These are phyloP conservation scores for Porcisia hertigi DNA, from an alignment of 208 protist genomes.

Conservation along the genomic window DNA sequence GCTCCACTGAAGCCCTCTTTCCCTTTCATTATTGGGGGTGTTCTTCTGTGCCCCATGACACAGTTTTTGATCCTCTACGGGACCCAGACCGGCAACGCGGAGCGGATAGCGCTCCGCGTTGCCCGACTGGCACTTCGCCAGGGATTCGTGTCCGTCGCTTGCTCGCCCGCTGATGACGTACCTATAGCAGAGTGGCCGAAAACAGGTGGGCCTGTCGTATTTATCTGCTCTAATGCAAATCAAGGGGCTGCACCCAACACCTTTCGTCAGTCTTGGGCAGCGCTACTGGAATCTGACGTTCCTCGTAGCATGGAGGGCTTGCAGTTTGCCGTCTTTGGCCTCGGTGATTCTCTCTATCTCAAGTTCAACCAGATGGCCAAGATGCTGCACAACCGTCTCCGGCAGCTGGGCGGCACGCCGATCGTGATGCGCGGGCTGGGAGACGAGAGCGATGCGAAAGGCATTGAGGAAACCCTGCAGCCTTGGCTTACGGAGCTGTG, in stretches of 20 bases:
- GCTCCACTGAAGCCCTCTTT: not conserved
- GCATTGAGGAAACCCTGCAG: conserved; percentile 66
- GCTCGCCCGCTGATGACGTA: conserved; percentile 68
- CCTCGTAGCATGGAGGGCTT: conserved; percentile 54
- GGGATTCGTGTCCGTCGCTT: conserved; percentile 45
- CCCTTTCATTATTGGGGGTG: not conserved
- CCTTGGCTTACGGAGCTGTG: conserved; percentile 77
- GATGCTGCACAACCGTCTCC: conserved; percentile 91
- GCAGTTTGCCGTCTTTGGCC: conserved; percentile 88
- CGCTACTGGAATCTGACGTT: conserved; percentile 38
- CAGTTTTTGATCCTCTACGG: conserved; percentile 77
- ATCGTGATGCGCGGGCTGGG: conserved; percentile 83
- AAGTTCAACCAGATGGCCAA: conserved; percentile 94
- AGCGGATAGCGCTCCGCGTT: conserved; percentile 63
- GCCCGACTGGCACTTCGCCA: conserved; percentile 55
- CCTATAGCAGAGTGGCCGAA: conserved; percentile 47
- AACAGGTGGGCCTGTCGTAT: conserved; percentile 43
- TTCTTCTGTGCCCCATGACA: conserved; percentile 4
- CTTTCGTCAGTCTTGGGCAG: conserved; percentile 69
- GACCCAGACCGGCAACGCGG: conserved; percentile 79
- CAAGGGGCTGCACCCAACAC: conserved; percentile 83
- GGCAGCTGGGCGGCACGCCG: conserved; percentile 73
- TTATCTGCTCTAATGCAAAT: conserved; percentile 81
- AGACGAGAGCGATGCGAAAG: conserved; percentile 90
- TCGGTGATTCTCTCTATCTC: conserved; percentile 88